Conservation (phyloP, 1,139 yeast species). For the Lizanozyma gosingica region DNA sequence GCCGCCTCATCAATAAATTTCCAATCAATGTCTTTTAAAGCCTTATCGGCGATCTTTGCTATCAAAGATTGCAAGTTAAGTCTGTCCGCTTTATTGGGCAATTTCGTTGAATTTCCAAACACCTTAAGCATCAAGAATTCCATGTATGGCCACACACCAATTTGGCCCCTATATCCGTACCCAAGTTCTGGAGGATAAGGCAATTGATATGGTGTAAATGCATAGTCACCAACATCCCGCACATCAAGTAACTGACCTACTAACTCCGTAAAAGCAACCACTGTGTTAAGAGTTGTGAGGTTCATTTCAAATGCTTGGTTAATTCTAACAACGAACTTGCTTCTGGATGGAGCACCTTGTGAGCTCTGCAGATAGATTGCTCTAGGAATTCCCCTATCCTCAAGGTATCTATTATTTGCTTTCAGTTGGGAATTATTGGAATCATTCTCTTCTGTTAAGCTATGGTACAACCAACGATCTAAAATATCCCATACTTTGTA, state of each 20-base stretch:
- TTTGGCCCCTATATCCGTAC: constrained; percentile 41
- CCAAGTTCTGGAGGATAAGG: constrained; percentile 66
- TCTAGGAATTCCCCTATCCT: background rate
- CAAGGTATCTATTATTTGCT: background rate
- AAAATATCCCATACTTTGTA: constrained; percentile 57
- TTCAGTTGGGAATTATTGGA: constrained; percentile 10
- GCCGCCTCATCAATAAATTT: constrained; percentile 40
- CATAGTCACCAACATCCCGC: constrained; percentile 13
- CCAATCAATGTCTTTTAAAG: constrained; percentile 59
- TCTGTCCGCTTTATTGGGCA: constrained; percentile 28
- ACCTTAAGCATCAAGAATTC: constrained; percentile 65
- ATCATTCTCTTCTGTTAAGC: constrained; percentile 13
- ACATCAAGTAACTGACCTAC: constrained; percentile 13
- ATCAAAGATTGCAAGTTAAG: constrained; percentile 45
- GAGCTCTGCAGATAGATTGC: background rate
- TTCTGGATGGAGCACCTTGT: background rate
- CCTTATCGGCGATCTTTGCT: constrained; percentile 40
- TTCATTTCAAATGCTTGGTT: constrained; percentile 25
- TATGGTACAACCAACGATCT: constrained; percentile 66
- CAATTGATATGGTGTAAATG: constrained; percentile 31
- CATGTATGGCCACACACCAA: constrained; percentile 75
- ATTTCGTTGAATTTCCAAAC: constrained; percentile 35
- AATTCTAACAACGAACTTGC: constrained; percentile 15
- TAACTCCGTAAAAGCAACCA: constrained; percentile 9
- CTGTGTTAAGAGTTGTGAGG: constrained; percentile 10